A percentile compares a stretch with the other conserved stretches of the same genome.
phyloP scores from a whole-genome alignment of 179 eudicot species.

The Amaranthus tricolor region DNA sequence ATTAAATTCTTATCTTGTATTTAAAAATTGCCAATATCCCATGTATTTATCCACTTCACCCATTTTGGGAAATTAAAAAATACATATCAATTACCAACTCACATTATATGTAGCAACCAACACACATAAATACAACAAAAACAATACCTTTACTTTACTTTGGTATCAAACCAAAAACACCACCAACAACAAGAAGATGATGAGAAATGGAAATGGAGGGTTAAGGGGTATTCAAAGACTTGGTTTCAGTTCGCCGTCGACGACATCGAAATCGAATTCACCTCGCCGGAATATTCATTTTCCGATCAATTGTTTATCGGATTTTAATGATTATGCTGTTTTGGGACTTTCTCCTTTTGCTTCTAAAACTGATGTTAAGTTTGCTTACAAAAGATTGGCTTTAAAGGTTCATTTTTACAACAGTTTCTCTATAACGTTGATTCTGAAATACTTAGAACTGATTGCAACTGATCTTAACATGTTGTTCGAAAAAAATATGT shows the following conservation, averaged over 20 bases:
- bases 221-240: slow-evolving; percentile 21
- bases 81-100: not conserved
- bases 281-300: slow-evolving; percentile 25
- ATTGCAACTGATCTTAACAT: no score
- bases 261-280: not conserved
- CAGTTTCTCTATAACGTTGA: slow-evolving; percentile 9
- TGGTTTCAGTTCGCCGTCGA: slow-evolving; percentile 17
- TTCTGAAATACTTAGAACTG: no score
- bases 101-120: not conserved
- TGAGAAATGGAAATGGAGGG: slow-evolving; percentile 37
- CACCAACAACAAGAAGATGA: slow-evolving; percentile 25
- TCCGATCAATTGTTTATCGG: slow-evolving; percentile 29
- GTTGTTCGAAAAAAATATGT: not conserved
- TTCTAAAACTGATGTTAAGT: slow-evolving; percentile 44
- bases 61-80: not conserved
- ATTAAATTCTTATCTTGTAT: slow-evolving; percentile 22
- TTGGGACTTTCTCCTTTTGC: slow-evolving; percentile 46
- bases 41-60: slow-evolving; percentile 21
- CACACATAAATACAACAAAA: not conserved
- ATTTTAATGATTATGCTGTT: slow-evolving; percentile 36
- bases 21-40: slow-evolving; percentile 20
- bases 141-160: not conserved
- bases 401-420: slow-evolving; percentile 29
- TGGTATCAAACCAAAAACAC: not conserved
- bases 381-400: slow-evolving; percentile 42